Evolutionary conservation across 495 filamentous ascomycete genomes (phyloP), one percentile per base, ranked within the genome.

Genomic region (Aspergillus biplanus): DNA sequence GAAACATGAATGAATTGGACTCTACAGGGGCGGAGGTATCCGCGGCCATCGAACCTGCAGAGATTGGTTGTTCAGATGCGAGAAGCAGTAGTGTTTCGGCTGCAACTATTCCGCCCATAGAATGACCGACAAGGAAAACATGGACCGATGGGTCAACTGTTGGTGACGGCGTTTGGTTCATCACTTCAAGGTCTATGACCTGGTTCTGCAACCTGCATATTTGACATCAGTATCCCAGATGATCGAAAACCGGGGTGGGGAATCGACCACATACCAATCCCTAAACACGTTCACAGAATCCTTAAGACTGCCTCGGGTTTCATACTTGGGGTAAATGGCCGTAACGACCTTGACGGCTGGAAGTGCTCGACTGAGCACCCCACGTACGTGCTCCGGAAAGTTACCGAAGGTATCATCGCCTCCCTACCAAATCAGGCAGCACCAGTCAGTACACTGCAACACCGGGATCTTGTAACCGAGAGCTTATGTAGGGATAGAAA

Each of bases 91-190:
- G 76, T 0, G 91, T 88, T 61, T 99, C 95, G 21, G 93, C 93
- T 31, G 91, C 95, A 13, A 99, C 92, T 67, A 99, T 97, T 63
- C 95, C 95, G 66, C 93, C 95, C 95, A 99, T 99, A 11, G 89
- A 92, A 72, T 99, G 95, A 11, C 96, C 94, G 42, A 97, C 80
- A 0, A 99, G 79, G 64, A 97, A 84, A 27, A 89, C 89, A 69
- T 85, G 90, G 31, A 99, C 92, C 4, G 88, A 91, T 8, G 94
- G 93, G 54, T 97, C 92, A 67, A 97, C 81, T 21, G 91, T 97
- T 3, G 94, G 95, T 0, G 90, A 92, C 48, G 91, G 86, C 0
- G 92, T 95, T n/a, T 82, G 80, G 68, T 88, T 87, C 33, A 82
- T 85, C 61, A 97, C 93, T 76, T 99, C 95, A 68, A 97, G 78